Conservation (phyloP, 768 basidiomycete species). For the Termitomyces sp. region DNA sequence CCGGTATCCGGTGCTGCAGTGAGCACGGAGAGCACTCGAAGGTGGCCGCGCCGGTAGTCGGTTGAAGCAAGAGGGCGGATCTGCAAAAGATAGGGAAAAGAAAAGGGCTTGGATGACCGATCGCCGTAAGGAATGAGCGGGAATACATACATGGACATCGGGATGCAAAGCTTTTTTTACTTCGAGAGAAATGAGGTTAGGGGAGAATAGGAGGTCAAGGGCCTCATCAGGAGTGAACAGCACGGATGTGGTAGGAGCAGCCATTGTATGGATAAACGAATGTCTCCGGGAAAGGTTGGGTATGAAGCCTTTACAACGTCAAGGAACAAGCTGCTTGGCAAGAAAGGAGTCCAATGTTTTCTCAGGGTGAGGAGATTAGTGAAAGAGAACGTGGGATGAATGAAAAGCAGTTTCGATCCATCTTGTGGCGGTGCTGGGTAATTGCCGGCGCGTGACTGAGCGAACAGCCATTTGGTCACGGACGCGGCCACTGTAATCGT, state of each 20-base stretch:
- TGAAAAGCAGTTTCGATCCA: too few species aligned
- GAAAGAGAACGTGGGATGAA: background rate
- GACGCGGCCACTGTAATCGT: too few species aligned
- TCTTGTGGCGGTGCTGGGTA: too few species aligned
- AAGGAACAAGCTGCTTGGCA: background rate
- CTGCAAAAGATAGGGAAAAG: constrained; percentile 29
- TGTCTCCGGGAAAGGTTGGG: background rate
- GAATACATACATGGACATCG: constrained; percentile 34
- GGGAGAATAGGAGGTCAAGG: constrained; percentile 76
- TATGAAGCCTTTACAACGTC: background rate
- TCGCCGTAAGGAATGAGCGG: background rate
- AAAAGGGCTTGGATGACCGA: background rate
- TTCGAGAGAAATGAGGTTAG: constrained; percentile 61
- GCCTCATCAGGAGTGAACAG: constrained; percentile 52
- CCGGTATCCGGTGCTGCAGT: constrained; percentile 65
- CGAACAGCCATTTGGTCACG: too few species aligned
- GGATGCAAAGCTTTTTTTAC: constrained; percentile 54
- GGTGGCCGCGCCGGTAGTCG: constrained; percentile 79
- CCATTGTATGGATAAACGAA: constrained; percentile 4
- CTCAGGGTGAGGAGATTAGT: background rate
- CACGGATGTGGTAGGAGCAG: constrained; percentile 7
- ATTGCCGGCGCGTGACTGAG: too few species aligned
- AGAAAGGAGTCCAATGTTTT: background rate
- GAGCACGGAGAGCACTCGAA: constrained; percentile 76
- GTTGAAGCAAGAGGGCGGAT: constrained; percentile 88